Evolutionary conservation across 2,329 filamentous ascomycete genomes (phyloP), one percentile per base, ranked within the genome.

Genomic region (Monosporascus sp.): DNA sequence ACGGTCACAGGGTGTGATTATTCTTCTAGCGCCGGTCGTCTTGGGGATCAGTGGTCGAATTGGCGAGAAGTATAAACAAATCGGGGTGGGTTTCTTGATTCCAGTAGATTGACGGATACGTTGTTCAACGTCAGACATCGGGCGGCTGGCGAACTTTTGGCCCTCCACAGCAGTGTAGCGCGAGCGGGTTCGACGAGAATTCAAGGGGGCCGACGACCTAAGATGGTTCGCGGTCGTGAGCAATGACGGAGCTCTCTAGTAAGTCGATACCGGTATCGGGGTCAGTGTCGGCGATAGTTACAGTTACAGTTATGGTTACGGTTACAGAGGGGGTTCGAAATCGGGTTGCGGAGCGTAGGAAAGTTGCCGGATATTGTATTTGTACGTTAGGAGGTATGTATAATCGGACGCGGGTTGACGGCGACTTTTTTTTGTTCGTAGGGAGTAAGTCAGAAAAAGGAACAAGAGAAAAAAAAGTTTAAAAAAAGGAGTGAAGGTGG

Each of bases 81-180:
- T 58, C 51, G 54, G 59, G 53, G 54, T 58, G 6, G 42, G 42
- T 25, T 46, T 46, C 42, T 6, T 17, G 55, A 51, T 52, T 52
- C 53, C 54, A 57, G 55, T 49, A 60, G 54, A 54, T 52, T 58
- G 52, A 46, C 53, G 51, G 54, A 54, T 58, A 53, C 50, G 59
- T 62, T 61, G 63, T 63, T 57, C 60, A 60, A 61, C 63, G 60
- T 65, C 58, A 64, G 63, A 60, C 60, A 65, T 66, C 58, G 60
- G 61, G 57, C 60, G 54, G 52, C 57, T 55, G 50, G 52, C 53
- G 51, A 57, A 56, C 37, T 51, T 55, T 54, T 27, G 58, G 47
- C 46, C 51, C 51, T 48, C 50, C 57, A 53, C 52, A 55, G 34
- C 25, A 46, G 49, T 6, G 11, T 50, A 55, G 53, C 51, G 59